phyloP scores from a whole-genome alignment of 1,284 basidiomycete genomes.

The Puccinia coronata region DNA sequence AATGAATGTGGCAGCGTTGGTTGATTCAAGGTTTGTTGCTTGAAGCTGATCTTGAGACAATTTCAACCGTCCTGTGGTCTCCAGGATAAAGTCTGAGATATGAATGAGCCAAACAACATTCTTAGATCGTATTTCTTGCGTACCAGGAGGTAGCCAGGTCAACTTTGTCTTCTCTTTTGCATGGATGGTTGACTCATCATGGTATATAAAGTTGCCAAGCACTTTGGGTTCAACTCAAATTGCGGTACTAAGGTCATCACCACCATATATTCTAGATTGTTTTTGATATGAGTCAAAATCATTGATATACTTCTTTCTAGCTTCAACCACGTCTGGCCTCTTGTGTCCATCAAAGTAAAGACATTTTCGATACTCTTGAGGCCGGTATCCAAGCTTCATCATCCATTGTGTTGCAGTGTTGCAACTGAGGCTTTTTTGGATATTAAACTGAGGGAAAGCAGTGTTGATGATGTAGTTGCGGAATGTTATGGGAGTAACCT shows the following conservation, averaged over 20 bases:
- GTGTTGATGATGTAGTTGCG: not conserved
- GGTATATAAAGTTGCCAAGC: not conserved
- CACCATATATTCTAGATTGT: not conserved
- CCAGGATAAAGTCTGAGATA: not conserved
- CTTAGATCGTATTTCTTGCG: not conserved
- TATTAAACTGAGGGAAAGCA: not conserved
- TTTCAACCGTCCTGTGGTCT: not conserved
- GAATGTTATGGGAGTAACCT: not conserved
- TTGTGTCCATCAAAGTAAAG: not conserved
- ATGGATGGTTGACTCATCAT: conserved; percentile 10
- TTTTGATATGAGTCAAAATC: not conserved
- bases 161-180: not conserved
- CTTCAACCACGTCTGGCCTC: not conserved
- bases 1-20: too few relatives aligned
- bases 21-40: too few relatives aligned
- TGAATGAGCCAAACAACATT: not conserved
- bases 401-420: not conserved
- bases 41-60: too few relatives aligned
- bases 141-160: not conserved
- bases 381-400: not conserved
- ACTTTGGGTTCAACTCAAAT: not conserved
- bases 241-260: not conserved
- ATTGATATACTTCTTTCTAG: not conserved
- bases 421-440: not conserved
- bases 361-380: not conserved